Base-by-base conservation (phyloP, 306 rosid genomes). In the Clitoria ternatea region DNA sequence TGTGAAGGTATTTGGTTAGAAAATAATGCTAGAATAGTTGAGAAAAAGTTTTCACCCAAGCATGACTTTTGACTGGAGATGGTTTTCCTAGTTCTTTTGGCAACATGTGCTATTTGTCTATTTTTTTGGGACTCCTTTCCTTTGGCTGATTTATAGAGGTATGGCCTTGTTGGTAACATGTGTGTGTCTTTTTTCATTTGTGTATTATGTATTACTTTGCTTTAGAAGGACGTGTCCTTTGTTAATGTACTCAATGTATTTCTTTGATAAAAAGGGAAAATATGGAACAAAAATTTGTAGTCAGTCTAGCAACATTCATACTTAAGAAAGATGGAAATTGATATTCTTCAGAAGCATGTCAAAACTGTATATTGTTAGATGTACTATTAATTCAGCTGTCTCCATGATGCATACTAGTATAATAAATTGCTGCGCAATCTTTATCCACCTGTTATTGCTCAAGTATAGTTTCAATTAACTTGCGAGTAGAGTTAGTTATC, bases 391-490 rank as follows among this genome's bases (percentile, higher is more conserved):
- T 49, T 30, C 33, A 70, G 29, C 48, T 56, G 47, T 64, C 70
- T 68, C 53, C 40, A 18, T 17, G 19, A 62, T 23, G 29, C 37
- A 69, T 13, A 24, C 17, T 53, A n/a, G n/a, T n/a, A n/a, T n/a
- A n/a, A 26, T 45, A 26, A 47, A n/a, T n/a, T 15, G 45, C 18
- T 6, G 23, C 19, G 49, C 23, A 36, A 37, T 79, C 19, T 33
- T 63, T 32, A 54, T 49, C 29, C 56, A 32, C 62, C 60, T 12
- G 19, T 9, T 56, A 23, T 55, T 35, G 53, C 62, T 73, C 26
- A 27, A 57, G 50, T 72, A 37, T 17, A 18, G 62, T 48, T 48
- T 71, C 70, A 72, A 47, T 48, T 50, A 56, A 57, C 32, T 61
- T 61, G 57, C 35, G 62, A 47, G 43, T 44, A 35, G 15, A 43